Evolutionary conservation across 2,329 filamentous ascomycete genomes (phyloP), one percentile per base, ranked within the genome.

Genomic region (Botrytis porri): DNA sequence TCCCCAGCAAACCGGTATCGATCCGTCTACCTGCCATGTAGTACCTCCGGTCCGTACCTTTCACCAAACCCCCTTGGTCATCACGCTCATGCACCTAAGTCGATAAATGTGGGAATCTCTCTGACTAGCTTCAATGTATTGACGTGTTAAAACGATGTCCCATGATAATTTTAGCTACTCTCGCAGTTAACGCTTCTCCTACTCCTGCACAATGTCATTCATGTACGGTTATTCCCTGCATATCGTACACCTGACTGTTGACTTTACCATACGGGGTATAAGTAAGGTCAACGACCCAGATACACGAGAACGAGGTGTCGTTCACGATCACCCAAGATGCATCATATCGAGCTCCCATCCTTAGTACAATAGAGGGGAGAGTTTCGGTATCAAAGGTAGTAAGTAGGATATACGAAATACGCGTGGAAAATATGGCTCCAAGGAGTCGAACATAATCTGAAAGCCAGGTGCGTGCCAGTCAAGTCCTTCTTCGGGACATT

Each of bases 121-220:
- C 4, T 8, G 1, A 48, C 16, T 37, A 48, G 63, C 43, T 37
- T 51, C 20, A 37, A 39, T 25, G 63, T 51, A 48, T 66, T 37
- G 29, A 66, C 63, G 63, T 51, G 43, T 48, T 35, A 65, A 14
- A 10, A 18, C 45, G 32, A 61, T n/a, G n/a, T 61, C 35, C 22
- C 63, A n/a, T 51, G 63, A 66, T 66, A 66, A 51, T 51, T 66
- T 66, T 66, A 66, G 63, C 43, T 51, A 16, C 29, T 51, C 29
- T 12, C 41, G 62, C 62, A 65, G 43, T 22, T 41, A 8, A 39
- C 9, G 37, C 60, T 62, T 62, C 22, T 35, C 57, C 60, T 29
- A 29, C 35, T 35, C 57, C 57, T 62, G 60, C 60, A 62, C 60
- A 62, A n/a, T 62, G 14, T 62, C 60, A 61, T 61, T 22, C 22